Conservation (phyloP, 257 asterid species). For the Forsythia viridissima region DNA sequence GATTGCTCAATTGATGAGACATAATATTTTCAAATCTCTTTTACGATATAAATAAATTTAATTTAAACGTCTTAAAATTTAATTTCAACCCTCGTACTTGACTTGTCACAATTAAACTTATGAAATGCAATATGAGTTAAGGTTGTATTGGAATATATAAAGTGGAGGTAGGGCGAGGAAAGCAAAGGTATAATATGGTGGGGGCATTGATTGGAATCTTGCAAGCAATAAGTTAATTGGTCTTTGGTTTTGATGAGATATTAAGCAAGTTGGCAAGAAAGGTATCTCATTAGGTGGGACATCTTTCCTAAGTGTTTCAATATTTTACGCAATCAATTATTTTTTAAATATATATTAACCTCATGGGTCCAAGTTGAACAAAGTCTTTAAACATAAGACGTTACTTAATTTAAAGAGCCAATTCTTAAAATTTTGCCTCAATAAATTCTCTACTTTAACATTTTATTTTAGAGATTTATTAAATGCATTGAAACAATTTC, state of each 20-base stretch:
- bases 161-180: not conserved
- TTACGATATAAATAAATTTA: too few species aligned
- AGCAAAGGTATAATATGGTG: conserved; percentile 13
- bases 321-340: conserved; percentile 36
- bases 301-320: conserved; percentile 17
- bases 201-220: conserved; percentile 40
- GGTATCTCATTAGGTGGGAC: conserved; percentile 39
- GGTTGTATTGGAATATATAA: not conserved
- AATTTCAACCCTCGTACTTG: not conserved
- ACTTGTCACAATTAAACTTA: not conserved
- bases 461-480: too few species aligned
- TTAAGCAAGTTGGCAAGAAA: conserved; percentile 45
- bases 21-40: too few species aligned
- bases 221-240: conserved; percentile 8
- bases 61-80: not conserved
- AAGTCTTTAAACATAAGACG: too few species aligned
- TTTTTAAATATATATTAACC: not conserved
- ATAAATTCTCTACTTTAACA: too few species aligned
- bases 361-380: too few species aligned
- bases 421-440: too few species aligned
- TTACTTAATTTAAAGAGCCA: too few species aligned
- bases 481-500: too few species aligned
- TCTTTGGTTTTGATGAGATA: conserved; percentile 23
- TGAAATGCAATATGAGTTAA: not conserved
- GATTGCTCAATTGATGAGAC: too few species aligned